phyloP scores from a whole-genome alignment of 257 asterid genomes.

The Echites panduratus region DNA sequence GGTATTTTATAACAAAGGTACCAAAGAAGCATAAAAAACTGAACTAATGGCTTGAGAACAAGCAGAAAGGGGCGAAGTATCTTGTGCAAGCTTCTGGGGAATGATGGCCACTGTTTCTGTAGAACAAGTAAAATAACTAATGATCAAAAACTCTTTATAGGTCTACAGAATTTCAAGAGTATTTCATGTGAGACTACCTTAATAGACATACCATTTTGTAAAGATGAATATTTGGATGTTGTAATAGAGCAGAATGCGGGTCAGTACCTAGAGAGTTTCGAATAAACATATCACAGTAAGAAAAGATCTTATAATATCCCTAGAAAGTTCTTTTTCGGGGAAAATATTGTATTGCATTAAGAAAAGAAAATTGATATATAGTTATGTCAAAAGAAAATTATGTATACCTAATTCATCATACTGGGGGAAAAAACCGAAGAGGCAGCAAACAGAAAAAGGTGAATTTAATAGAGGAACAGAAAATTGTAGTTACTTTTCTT shows the following conservation, averaged over 20 bases:
- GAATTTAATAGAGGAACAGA: neutral
- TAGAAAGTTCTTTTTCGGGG: neutral
- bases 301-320: neutral
- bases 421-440: neutral
- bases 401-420: neutral
- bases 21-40: constrained; percentile 85
- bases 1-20: constrained; percentile 80
- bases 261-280: constrained; percentile 63
- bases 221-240: constrained; percentile 64
- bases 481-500: neutral
- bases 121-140: constrained; percentile 16
- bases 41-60: constrained; percentile 68
- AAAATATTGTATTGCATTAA: neutral
- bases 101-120: constrained; percentile 78
- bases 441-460: neutral
- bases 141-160: neutral
- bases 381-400: neutral
- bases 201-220: constrained; percentile 63
- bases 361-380: neutral
- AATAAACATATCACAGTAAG: neutral
- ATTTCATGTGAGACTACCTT: constrained; percentile 12
- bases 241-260: constrained; percentile 67
- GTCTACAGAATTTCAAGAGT: constrained; percentile 10
- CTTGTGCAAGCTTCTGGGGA: constrained; percentile 55
- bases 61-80: constrained; percentile 75